Evolutionary conservation across 2,329 filamentous ascomycete genomes (phyloP).

Genomic region (Penicillium sp.): DNA sequence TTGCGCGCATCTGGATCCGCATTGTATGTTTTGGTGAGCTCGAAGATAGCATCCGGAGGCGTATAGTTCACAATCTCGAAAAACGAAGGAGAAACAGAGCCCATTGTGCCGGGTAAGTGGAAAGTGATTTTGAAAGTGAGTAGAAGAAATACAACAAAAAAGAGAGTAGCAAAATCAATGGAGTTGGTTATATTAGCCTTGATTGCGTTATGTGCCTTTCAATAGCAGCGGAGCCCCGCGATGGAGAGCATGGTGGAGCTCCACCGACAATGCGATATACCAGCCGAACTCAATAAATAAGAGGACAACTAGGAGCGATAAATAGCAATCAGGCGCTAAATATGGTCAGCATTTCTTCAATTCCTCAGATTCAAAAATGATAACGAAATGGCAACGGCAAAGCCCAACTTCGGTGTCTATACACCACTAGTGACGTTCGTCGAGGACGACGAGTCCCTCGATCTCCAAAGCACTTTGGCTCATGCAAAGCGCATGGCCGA

Average conservation of each 20-base stretch:
- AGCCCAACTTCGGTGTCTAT: constrained; percentile 38
- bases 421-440: constrained; percentile 51
- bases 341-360: not conserved
- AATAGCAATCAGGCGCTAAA: not conserved
- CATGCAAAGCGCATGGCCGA: constrained; percentile 48
- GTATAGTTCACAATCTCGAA: not conserved
- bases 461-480: constrained; percentile 42
- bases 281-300: not conserved
- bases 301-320: not conserved
- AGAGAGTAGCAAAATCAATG: not conserved
- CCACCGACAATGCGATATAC: not conserved
- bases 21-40: not conserved
- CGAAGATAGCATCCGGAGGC: not conserved
- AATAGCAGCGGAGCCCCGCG: not conserved
- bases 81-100: not conserved
- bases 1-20: not conserved
- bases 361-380: not conserved
- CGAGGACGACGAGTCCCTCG: constrained; percentile 44
- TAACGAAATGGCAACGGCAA: not conserved
- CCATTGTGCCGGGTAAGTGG: not conserved
- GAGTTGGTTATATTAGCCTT: not conserved
- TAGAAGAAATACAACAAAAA: not conserved
- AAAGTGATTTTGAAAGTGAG: not conserved
- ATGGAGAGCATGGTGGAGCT: not conserved
- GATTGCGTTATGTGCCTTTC: not conserved